Conservation (phyloP, 768 basidiomycete species). For the Cystofilobasidium capitatum region DNA sequence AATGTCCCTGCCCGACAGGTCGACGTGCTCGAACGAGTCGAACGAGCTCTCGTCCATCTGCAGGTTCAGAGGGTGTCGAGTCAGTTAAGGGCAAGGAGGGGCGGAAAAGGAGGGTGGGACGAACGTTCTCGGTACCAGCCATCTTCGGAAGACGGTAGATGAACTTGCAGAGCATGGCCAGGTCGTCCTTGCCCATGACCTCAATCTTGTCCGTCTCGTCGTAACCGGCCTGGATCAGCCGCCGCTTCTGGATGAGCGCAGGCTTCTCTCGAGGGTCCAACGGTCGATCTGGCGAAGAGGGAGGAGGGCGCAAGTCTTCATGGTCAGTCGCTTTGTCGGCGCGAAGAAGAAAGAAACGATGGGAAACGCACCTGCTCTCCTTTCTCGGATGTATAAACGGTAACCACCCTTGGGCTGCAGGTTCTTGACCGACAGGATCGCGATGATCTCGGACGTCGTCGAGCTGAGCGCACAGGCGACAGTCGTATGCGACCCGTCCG, state of each 20-base stretch:
- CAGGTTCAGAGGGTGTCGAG: slow-evolving; percentile 39
- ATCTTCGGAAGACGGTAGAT: slow-evolving; percentile 60
- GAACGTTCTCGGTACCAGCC: slow-evolving; percentile 37
- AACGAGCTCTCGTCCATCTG: slow-evolving; percentile 67
- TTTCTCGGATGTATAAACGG: slow-evolving; percentile 48
- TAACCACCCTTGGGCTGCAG: slow-evolving; percentile 38
- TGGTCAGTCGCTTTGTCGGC: not conserved
- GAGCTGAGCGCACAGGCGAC: slow-evolving; percentile 54
- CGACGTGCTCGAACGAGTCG: slow-evolving; percentile 65
- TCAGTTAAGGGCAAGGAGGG: not conserved
- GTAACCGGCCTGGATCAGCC: slow-evolving; percentile 83
- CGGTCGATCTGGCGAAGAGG: slow-evolving; percentile 56
- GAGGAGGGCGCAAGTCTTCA: too few species aligned
- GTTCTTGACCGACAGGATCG: slow-evolving; percentile 51
- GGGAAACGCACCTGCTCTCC: slow-evolving; percentile 43
- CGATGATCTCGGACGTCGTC: slow-evolving; percentile 59
- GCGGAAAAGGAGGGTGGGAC: not conserved
- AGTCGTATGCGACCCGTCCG: slow-evolving; percentile 62
- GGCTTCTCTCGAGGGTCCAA: slow-evolving; percentile 72
- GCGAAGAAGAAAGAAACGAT: slow-evolving; percentile 38
- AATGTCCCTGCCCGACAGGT: slow-evolving; percentile 68
- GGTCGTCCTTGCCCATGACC: slow-evolving; percentile 62
- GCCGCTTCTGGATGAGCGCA: slow-evolving; percentile 67
- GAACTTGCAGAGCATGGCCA: slow-evolving; percentile 79
- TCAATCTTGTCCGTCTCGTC: slow-evolving; percentile 63